Evolutionary conservation across 495 filamentous ascomycete genomes (phyloP).

Genomic region (Aspergillus sclerotiicarbonarius): DNA sequence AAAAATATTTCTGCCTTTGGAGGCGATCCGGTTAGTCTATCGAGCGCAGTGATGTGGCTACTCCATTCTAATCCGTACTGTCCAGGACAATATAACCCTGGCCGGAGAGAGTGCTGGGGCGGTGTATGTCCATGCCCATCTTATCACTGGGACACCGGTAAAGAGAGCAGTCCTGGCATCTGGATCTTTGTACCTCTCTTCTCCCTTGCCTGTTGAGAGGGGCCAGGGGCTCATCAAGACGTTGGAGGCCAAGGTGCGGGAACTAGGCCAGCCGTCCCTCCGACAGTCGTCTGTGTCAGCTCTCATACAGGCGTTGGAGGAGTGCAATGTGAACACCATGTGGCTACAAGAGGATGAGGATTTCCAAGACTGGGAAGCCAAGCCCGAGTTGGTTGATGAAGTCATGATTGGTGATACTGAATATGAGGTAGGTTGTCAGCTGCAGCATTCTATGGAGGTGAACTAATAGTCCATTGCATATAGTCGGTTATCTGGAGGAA

Average conservation of each 20-base stretch:
- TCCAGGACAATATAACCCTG: slow-evolving; percentile 35
- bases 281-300: slow-evolving; percentile 25
- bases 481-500: slow-evolving; percentile 45
- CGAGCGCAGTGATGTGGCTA: not conserved
- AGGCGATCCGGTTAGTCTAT: slow-evolving; percentile 52
- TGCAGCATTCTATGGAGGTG: not conserved
- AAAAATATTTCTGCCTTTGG: slow-evolving; percentile 60
- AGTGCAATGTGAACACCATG: slow-evolving; percentile 40
- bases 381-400: slow-evolving; percentile 35
- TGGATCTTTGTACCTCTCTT: slow-evolving; percentile 35
- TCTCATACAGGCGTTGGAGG: slow-evolving; percentile 30
- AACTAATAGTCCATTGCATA: not conserved
- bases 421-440: slow-evolving; percentile 29
- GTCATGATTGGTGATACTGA: slow-evolving; percentile 43
- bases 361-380: slow-evolving; percentile 31
- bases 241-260: slow-evolving; percentile 29
- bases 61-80: not conserved
- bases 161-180: slow-evolving; percentile 38
- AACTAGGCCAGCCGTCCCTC: slow-evolving; percentile 30
- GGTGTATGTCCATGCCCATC: slow-evolving; percentile 39
- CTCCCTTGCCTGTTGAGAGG: slow-evolving; percentile 31
- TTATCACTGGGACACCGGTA: slow-evolving; percentile 36
- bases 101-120: slow-evolving; percentile 41
- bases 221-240: slow-evolving; percentile 29
- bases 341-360: slow-evolving; percentile 40